Base-by-base conservation (phyloP, 2,329 filamentous ascomycete species). In the Fusarium camptoceras region DNA sequence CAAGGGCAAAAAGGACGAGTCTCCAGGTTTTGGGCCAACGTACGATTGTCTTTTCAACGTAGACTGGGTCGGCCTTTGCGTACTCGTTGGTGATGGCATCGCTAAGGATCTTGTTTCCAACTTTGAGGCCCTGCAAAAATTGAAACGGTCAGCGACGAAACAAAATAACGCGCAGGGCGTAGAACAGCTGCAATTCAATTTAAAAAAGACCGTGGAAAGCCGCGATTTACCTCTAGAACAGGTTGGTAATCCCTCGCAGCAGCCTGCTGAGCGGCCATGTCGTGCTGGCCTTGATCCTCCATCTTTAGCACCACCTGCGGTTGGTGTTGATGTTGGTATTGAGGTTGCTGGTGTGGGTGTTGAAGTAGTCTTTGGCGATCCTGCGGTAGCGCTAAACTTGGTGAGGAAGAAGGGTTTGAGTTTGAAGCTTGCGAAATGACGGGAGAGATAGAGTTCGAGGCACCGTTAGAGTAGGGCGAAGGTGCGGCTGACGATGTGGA, bases 41-140 rank as follows among this genome's bases (percentile, higher is more conserved):
- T 83, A 97, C 95, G 77, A 89, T 87, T 50, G 94, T 98, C 84
- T 98, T 98, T 63, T 91, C 88, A 53, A 94, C 90, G 79, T 93
- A 97, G 68, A 93, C 84, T 8, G 91, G 89, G 79, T 98, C 94
- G 66, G 94, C 94, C 80, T 92, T 92, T 66, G 94, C 92, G 82
- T 97, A 98, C 79, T 97, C 93, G 69, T 91, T 86, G 18, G 92
- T 90, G 77, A 99, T 94, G 71, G 86, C 88, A 73, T 89, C 87
- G 80, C 91, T 97, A 54, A 92, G 88, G 76, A 89, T 89, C 81
- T 92, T 93, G 66, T 91, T 87, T 75, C 94, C 92, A 71, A 98
- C 92, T 51, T 94, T 85, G 66, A 93, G 92, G 59, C 94, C 94
- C 95, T 98, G 76, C 57, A 59, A 54, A 48, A 20, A 11, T 37